Evolutionary conservation across 2,329 filamentous ascomycete genomes (phyloP), one percentile per base, ranked within the genome.

Genomic region (Fusarium camptoceras): DNA sequence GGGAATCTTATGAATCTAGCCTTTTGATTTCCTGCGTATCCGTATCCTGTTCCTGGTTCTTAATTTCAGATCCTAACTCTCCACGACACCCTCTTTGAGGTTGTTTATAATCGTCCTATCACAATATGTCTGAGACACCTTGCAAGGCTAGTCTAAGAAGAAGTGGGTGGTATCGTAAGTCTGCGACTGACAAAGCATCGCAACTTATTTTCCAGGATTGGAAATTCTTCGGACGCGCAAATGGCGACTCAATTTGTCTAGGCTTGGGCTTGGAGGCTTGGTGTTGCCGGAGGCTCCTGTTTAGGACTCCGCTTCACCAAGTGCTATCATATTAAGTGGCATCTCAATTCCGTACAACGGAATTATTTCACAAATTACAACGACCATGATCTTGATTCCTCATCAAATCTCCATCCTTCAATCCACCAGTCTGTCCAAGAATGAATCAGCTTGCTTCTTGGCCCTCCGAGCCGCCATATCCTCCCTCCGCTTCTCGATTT

Each of bases 401-500:
- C 61, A 55, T 59, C 37, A 12, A 47, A 47, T 18, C 31, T 42
- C 44, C 55, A 39, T 34, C 31, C 43, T 42, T 70, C 60, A 68
- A 30, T 60, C 68, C 46, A 65, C 68, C 63, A 92, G 78, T 20
- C 86, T 86, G 56, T 90, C 87, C 73, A 97, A 78, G 78, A 96
- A 96, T 68, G 82, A 87, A 73, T 93, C 91, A 34, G 92, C 92
- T 79, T 91, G 86, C 74, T 88, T 90, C 79, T 89, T 90, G 30
- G 87, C 87, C 77, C 87, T 83, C 73, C 84, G 82, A 70, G 82
- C 82, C 81, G 89, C 89, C 72, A 93, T 87, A 70, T 88, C 86
- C 75, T 82, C 83, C 76, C 88, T 86, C 73, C 91, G 77, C 76
- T 83, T 84, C 84, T 92, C 91, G 71, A 93, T 87, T 76, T 91